Percentiles rank a stretch among this genome's conserved stretches.
phyloP scores from a whole-genome alignment of 2,329 filamentous ascomycete species.

The Fusarium mundagurra region DNA sequence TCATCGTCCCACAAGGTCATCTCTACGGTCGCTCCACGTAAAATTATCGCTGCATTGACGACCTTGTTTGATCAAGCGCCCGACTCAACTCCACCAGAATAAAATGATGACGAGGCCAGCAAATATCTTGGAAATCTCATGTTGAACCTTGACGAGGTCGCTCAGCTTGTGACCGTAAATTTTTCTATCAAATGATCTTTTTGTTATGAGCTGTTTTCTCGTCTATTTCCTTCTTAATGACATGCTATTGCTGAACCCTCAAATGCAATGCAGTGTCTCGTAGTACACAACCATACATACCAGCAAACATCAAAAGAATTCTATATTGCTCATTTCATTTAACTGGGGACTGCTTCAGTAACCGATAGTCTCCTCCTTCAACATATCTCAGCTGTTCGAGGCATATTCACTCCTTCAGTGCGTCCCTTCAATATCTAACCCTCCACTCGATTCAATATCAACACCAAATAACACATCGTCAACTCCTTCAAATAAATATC shows the following conservation, averaged over 20 bases:
- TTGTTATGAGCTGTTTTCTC: neutral
- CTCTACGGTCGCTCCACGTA: slow-evolving; percentile 8
- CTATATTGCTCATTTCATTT: slow-evolving; percentile 1
- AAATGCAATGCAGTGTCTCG: neutral
- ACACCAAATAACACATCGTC: neutral
- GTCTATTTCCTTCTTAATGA: neutral
- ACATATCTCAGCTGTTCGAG: neutral
- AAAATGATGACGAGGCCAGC: slow-evolving; percentile 1
- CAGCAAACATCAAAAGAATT: slow-evolving; percentile 16
- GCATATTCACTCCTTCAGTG: neutral
- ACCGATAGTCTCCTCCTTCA: neutral
- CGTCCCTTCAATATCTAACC: slow-evolving; percentile 10
- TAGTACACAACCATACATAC: slow-evolving; percentile 17
- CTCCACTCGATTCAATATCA: slow-evolving; percentile 6
- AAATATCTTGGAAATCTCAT: slow-evolving; percentile 1
- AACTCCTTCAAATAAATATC: slow-evolving; percentile 14
- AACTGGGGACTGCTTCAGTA: slow-evolving; percentile 8
- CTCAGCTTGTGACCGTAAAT: neutral
- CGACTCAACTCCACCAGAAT: slow-evolving; percentile 15
- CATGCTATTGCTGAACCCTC: neutral
- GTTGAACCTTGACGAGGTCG: neutral
- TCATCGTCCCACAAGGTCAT: slow-evolving; percentile 33
- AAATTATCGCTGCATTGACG: slow-evolving; percentile 25
- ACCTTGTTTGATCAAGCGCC: slow-evolving; percentile 34
- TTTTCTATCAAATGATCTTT: neutral